Conservation (phyloP, 116 monocot species). For the Iris pallida region DNA sequence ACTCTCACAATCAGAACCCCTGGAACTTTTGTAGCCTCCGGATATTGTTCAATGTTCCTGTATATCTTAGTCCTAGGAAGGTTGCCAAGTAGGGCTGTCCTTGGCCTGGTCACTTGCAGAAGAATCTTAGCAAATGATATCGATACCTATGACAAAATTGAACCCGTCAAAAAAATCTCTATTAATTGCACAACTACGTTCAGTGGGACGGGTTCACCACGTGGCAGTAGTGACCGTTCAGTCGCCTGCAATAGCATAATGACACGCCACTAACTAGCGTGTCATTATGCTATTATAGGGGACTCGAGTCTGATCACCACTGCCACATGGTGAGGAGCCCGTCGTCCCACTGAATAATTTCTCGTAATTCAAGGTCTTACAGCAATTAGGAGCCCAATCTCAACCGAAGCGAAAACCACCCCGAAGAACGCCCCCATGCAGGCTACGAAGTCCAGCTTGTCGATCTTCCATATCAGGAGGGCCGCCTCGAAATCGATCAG, state of each 20-base stretch:
- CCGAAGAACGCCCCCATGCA: constrained; percentile 96
- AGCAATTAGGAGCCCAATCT: constrained; percentile 80
- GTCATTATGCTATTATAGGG: no score
- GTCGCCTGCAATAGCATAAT: neutral
- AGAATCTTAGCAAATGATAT: constrained; percentile 91
- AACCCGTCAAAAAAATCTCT: neutral
- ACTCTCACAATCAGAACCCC: constrained; percentile 72
- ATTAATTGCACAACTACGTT: no score
- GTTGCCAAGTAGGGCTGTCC: constrained; percentile 80
- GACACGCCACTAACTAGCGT: no score
- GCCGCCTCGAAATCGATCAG: constrained; percentile 63
- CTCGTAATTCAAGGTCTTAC: no score
- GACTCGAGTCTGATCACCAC: no score
- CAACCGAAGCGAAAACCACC: constrained; percentile 60
- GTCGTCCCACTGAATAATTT: neutral
- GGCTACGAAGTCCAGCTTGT: constrained; percentile 79
- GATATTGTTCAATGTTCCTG: constrained; percentile 85
- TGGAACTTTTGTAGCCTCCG: constrained; percentile 65
- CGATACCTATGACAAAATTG: constrained; percentile 36
- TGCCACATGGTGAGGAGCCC: neutral
- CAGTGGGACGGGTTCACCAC: no score
- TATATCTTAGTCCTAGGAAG: constrained; percentile 69
- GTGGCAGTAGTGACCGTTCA: no score
- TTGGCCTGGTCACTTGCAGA: constrained; percentile 86
- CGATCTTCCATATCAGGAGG: constrained; percentile 79